Base-by-base conservation (phyloP, 1,139 yeast genomes). In the Meyerozyma carpophila region DNA sequence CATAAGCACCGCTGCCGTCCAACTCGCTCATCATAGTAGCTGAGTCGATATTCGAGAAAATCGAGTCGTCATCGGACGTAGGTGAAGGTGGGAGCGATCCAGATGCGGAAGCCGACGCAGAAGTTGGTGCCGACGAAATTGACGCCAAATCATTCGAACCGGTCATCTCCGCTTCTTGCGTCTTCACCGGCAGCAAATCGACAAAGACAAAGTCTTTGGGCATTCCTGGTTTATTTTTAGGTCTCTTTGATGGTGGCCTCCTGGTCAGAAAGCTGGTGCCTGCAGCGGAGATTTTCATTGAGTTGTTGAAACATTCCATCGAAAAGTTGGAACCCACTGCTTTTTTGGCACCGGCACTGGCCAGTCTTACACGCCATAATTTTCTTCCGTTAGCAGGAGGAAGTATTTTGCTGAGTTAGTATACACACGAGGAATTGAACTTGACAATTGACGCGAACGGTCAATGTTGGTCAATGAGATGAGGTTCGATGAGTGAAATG, bases 141-240 rank as follows among this genome's bases (percentile, higher is more conserved):
- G 34, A 31, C 21, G 34, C 21, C 14, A 41, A 34, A 16, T 37
- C 41, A 38, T 31, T 26, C 38, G 45, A 25, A 13, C 42, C 36
- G 24, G 37, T 29, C 25, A 38, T 47, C 28, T 49, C 57, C 10
- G 44, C 48, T 16, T 61, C 65, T 18, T 58, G 68, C 37, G 52
- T 61, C 60, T 75, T 75, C 37, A 70, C 70, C 20, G 82, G 82
- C 16, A 79, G 73, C 48, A 77, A 65, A 53, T 77, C 81, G 38
- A 77, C 81, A 54, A 77, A 77, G 16, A 77, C 80, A 50, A 75
- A 77, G 54, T 75, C 79, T 55, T 70, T 70, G 44, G 77, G 78
- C 63, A 63, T 66, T 8, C 81, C 81, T 6, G 79, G 79, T 53
- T 64, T 72, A 54, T 67, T 68, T 61, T 70, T 73, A 24, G 81